These are phyloP conservation scores for Pyrenula aspistea DNA, from an alignment of 495 filamentous ascomycete genomes.

Conservation along the genomic window DNA sequence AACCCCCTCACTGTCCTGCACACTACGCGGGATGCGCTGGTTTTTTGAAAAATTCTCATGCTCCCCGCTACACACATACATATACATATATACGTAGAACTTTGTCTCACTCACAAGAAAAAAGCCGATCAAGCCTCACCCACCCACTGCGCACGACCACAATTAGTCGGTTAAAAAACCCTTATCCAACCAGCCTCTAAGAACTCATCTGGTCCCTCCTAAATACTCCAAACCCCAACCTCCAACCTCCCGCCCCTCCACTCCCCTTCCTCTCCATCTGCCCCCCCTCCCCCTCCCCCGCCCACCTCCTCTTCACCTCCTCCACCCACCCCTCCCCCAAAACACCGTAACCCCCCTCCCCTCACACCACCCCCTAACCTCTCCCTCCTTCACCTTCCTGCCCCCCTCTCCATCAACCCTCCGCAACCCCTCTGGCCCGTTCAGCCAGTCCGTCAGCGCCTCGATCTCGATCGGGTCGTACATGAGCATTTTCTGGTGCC, in stretches of 20 bases:
- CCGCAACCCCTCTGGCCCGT: slow-evolving; percentile 48
- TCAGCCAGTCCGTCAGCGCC: slow-evolving; percentile 76
- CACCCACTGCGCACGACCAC: no score
- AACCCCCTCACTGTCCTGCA: no score
- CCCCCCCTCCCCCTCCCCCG: background rate
- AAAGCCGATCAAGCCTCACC: no score
- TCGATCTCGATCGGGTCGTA: slow-evolving; percentile 88
- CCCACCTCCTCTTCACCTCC: background rate
- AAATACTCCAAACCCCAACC: background rate
- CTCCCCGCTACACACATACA: no score
- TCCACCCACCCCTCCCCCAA: slow-evolving; percentile 32
- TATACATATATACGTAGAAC: no score
- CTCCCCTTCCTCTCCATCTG: background rate
- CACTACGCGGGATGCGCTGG: no score
- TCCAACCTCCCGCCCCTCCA: background rate
- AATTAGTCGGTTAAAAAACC: no score
- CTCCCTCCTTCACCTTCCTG: slow-evolving; percentile 42
- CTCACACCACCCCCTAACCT: slow-evolving; percentile 81
- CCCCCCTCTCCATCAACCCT: slow-evolving; percentile 45
- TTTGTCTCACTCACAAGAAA: no score
- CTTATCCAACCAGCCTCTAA: no score
- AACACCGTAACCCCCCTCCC: slow-evolving; percentile 68
- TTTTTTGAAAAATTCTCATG: no score
- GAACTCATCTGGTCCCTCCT: no score
- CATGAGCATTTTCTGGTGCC: slow-evolving; percentile 86